Evolutionary conservation across 2,329 filamentous ascomycete species (phyloP).

Genomic region (Talaromyces sp.): DNA sequence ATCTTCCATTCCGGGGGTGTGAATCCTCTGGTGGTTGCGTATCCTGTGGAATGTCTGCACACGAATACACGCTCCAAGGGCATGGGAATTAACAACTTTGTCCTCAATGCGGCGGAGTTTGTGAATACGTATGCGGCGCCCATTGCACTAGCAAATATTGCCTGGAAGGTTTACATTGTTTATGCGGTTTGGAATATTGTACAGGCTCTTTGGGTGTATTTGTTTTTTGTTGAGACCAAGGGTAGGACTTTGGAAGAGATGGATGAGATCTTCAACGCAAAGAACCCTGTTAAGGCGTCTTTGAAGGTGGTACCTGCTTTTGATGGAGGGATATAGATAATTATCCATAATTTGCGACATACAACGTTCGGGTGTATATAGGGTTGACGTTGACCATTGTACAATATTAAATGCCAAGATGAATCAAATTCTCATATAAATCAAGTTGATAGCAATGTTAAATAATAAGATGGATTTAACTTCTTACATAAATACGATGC

Average conservation of each 20-base stretch:
- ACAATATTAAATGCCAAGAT: neutral
- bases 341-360: neutral
- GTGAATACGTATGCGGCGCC: neutral
- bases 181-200: neutral
- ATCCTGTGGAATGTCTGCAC: neutral
- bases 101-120: neutral
- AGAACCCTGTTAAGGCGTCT: neutral
- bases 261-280: neutral
- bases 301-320: neutral
- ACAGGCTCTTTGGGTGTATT: neutral
- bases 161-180: neutral
- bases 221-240: neutral
- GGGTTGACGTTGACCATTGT: neutral
- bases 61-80: neutral
- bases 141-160: constrained; percentile 1
- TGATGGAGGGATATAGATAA: neutral
- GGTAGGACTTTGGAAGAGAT: neutral
- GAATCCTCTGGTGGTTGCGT: neutral
- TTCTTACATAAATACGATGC: too few species aligned
- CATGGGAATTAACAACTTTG: neutral
- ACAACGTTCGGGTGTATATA: neutral
- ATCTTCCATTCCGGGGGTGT: neutral
- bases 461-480: too few species aligned
- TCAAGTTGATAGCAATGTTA: neutral
- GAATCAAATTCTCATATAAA: neutral